phyloP scores from a whole-genome alignment of 1,284 basidiomycete genomes.

The Ustilago nuda region DNA sequence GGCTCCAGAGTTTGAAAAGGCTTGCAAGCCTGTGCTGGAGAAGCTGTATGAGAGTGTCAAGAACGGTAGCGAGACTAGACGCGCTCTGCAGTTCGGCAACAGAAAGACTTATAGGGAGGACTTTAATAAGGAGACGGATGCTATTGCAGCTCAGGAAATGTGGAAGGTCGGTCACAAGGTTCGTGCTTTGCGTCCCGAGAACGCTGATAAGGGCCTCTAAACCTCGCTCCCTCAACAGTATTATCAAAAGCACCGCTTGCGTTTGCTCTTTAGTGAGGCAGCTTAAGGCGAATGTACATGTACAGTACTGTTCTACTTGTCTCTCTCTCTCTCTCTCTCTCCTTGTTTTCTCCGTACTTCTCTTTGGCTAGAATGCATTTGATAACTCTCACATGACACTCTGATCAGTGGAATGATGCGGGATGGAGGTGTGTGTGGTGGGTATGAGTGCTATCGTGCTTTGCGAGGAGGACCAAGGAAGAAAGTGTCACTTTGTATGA shows the following conservation, averaged over 20 bases:
- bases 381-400: background rate
- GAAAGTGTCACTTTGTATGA: too few relatives aligned
- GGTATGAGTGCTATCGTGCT: background rate
- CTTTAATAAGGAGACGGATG: constrained; percentile 90
- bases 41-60: constrained; percentile 91
- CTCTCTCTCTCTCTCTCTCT: constrained; percentile 7
- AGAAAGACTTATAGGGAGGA: constrained; percentile 93
- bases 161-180: constrained; percentile 73
- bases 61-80: constrained; percentile 95
- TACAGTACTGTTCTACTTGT: constrained; percentile 1
- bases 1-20: constrained; percentile 97
- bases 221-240: background rate
- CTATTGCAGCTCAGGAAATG: constrained; percentile 97
- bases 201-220: constrained; percentile 54
- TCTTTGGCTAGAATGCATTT: constrained; percentile 8
- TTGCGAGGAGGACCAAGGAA: too few relatives aligned
- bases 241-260: background rate
- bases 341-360: constrained; percentile 6
- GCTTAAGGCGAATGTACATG: constrained; percentile 8
- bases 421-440: background rate
- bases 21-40: constrained; percentile 94
- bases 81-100: constrained; percentile 95
- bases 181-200: constrained; percentile 64
- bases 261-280: background rate
- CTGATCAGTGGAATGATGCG: background rate